Percentiles rank a stretch among this genome's conserved stretches.
phyloP scores from a whole-genome alignment of 768 basidiomycete species.

The Russula compacta region DNA sequence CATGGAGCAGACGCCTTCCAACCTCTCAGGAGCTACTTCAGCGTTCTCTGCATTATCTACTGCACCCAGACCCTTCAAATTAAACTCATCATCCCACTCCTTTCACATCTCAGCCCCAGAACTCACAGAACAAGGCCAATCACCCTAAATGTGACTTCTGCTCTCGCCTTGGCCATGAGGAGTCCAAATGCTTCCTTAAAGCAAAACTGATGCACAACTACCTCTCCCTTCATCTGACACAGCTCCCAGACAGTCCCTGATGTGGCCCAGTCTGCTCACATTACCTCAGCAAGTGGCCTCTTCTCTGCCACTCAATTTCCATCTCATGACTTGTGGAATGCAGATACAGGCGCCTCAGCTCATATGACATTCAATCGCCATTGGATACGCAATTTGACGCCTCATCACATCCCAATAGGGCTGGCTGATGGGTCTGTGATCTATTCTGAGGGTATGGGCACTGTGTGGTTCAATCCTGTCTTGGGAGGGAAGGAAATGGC shows the following conservation, averaged over 20 bases:
- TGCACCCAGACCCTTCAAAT: no score
- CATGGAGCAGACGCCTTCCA: background rate
- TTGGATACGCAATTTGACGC: background rate
- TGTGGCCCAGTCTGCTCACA: background rate
- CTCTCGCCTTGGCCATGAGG: no score
- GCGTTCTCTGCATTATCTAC: background rate
- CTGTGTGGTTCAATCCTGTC: background rate
- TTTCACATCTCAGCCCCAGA: no score
- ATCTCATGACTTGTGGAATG: background rate
- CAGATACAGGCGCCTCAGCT: constrained; percentile 1
- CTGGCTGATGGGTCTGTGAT: background rate
- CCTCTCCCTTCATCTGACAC: no score
- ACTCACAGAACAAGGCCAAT: no score
- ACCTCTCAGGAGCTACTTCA: background rate
- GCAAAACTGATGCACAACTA: no score
- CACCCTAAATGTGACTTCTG: no score
- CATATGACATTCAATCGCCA: constrained; percentile 1
- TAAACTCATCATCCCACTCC: no score
- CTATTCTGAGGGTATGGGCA: background rate
- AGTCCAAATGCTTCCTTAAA: no score
- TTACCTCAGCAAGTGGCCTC: background rate
- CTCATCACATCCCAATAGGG: no score
- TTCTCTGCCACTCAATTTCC: no score
- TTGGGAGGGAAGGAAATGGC: background rate
- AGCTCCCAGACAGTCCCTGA: background rate